Conservation (phyloP, 495 filamentous ascomycete genomes). For the Barbatosphaeria neglecta region DNA sequence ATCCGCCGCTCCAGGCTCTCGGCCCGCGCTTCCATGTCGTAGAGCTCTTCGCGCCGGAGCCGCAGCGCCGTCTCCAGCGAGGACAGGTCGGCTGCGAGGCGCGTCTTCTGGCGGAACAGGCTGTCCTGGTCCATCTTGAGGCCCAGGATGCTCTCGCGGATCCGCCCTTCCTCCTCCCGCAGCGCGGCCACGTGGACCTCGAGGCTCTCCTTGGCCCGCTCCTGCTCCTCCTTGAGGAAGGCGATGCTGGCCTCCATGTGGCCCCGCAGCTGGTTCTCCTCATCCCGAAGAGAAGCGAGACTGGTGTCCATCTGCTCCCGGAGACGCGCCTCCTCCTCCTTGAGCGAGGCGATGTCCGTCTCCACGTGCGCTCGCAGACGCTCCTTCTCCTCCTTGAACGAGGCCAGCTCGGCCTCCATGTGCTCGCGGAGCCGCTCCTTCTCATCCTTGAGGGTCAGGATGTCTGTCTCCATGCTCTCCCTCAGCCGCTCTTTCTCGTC, state of each 20-base stretch:
- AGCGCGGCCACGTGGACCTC: slow-evolving; percentile 44
- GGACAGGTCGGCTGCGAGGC: slow-evolving; percentile 71
- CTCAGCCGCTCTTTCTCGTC: too few species aligned
- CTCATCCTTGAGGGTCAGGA: slow-evolving; percentile 41
- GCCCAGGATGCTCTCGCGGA: slow-evolving; percentile 25
- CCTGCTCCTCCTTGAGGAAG: slow-evolving; percentile 53
- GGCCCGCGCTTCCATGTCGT: slow-evolving; percentile 76
- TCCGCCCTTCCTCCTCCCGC: slow-evolving; percentile 25
- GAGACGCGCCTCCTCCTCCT: slow-evolving; percentile 13
- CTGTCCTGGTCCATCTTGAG: slow-evolving; percentile 59
- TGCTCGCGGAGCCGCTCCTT: slow-evolving; percentile 26
- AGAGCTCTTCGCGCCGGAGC: slow-evolving; percentile 80
- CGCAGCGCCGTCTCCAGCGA: slow-evolving; percentile 79
- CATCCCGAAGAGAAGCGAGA: slow-evolving; percentile 12
- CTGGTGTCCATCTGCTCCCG: slow-evolving; percentile 10
- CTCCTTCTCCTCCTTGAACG: slow-evolving; percentile 55
- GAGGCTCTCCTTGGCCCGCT: slow-evolving; percentile 50
- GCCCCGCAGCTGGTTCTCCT: slow-evolving; percentile 27
- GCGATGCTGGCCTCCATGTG: slow-evolving; percentile 64
- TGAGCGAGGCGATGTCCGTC: slow-evolving; percentile 7
- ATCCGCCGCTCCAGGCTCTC: slow-evolving; percentile 84
- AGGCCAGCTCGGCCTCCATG: slow-evolving; percentile 14
- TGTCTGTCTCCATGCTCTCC: too few species aligned
- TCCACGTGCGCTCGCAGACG: slow-evolving; percentile 26
- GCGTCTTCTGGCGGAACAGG: slow-evolving; percentile 58